Conservation (phyloP, 768 basidiomycete species). For the Pleurotus salmoneostramineus region DNA sequence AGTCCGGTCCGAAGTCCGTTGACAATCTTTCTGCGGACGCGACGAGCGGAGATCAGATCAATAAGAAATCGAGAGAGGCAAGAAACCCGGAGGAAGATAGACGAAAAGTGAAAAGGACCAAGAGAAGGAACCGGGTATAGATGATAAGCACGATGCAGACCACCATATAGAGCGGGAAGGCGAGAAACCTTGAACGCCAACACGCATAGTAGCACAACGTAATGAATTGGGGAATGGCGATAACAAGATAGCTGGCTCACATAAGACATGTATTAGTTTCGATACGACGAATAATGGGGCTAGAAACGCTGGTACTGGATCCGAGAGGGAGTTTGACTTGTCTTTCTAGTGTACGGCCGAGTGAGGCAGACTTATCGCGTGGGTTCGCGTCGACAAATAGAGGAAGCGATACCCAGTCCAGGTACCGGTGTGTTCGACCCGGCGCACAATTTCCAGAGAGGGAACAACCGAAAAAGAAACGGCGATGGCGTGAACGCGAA, state of each 20-base stretch:
- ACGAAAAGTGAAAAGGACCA: background rate
- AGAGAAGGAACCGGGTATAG: too few relatives aligned
- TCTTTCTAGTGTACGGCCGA: background rate
- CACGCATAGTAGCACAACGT: too few relatives aligned
- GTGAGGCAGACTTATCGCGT: background rate
- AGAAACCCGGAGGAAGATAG: background rate
- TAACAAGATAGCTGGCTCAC: background rate
- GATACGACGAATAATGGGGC: too few relatives aligned
- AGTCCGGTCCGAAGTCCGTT: background rate
- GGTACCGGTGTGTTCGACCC: conserved; percentile 6
- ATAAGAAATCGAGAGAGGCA: background rate
- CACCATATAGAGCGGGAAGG: too few relatives aligned
- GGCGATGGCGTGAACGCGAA: background rate
- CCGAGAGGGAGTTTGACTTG: background rate
- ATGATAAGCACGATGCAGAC: too few relatives aligned
- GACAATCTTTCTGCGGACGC: background rate
- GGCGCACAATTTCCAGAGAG: background rate
- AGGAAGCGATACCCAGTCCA: background rate
- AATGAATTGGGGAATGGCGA: background rate
- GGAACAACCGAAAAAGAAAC: background rate
- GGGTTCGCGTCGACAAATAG: background rate
- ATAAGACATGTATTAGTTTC: background rate
- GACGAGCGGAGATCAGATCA: background rate
- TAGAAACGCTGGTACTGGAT: background rate
- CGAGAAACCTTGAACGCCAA: too few relatives aligned